These are phyloP conservation scores for Boletus sp. DNA, from an alignment of 1,284 basidiomycete genomes.

Conservation along the genomic window DNA sequence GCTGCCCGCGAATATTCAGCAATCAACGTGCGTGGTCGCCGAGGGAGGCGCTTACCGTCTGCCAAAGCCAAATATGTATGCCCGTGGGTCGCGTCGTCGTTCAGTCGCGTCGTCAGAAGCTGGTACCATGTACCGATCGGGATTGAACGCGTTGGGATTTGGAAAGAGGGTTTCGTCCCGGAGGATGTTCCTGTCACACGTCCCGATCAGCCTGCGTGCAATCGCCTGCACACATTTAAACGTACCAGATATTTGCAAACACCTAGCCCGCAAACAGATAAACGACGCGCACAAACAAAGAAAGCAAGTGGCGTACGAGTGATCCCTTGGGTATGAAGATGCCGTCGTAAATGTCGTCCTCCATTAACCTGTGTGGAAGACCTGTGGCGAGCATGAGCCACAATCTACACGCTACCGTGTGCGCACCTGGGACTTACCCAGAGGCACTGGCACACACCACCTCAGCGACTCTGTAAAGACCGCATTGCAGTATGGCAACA, in stretches of 20 bases:
- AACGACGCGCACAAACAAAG: neutral
- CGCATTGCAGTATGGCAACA: conserved; percentile 48
- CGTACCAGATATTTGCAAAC: conserved; percentile 48
- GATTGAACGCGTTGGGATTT: conserved; percentile 44
- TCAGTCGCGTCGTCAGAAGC: conserved; percentile 30
- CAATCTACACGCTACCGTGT: neutral
- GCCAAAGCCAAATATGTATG: conserved; percentile 54
- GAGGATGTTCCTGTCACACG: conserved; percentile 39
- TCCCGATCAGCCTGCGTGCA: neutral
- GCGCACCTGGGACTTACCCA: conserved; percentile 37
- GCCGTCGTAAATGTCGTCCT: conserved; percentile 47
- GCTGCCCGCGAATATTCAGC: conserved; percentile 17
- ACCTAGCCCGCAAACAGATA: conserved; percentile 15
- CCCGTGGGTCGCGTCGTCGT: conserved; percentile 41
- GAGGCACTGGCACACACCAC: conserved; percentile 50
- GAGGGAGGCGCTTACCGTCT: conserved; percentile 38
- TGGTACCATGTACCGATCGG: conserved; percentile 44
- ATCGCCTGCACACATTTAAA: neutral
- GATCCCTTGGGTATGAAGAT: conserved; percentile 46
- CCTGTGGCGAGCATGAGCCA: conserved; percentile 20
- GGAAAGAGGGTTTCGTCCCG: conserved; percentile 46
- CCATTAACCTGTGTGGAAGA: conserved; percentile 46
- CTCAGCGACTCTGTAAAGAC: conserved; percentile 45
- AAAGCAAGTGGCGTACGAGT: conserved; percentile 28
- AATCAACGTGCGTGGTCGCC: neutral